Evolutionary conservation across 306 rosid genomes (phyloP).

Genomic region (Ammopiptanthus mongolicus): DNA sequence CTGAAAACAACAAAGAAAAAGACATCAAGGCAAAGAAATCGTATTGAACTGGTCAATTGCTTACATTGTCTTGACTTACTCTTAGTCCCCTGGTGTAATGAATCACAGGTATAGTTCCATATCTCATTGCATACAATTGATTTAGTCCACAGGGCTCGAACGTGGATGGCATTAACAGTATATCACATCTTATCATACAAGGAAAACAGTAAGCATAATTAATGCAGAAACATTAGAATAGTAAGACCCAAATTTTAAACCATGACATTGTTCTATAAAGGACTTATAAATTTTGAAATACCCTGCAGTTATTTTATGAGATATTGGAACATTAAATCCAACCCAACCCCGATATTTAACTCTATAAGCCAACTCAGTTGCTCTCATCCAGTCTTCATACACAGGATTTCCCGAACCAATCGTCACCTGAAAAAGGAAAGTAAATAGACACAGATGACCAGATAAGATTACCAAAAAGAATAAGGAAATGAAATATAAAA

Average conservation of each 20-base stretch:
- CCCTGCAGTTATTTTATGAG: conserved; percentile 90
- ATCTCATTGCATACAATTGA: conserved; percentile 90
- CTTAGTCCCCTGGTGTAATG: too few species aligned
- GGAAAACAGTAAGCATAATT: not conserved
- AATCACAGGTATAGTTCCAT: conserved; percentile 87
- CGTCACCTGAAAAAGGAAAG: conserved; percentile 59
- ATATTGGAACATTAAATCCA: conserved; percentile 80
- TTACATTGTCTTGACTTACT: too few species aligned
- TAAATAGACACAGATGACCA: conserved; percentile 14
- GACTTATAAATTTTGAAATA: conserved; percentile 42
- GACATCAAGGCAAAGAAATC: too few species aligned
- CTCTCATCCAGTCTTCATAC: conserved; percentile 88
- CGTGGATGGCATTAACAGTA: conserved; percentile 78
- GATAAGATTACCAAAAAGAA: not conserved
- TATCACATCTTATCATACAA: conserved; percentile 64
- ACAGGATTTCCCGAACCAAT: conserved; percentile 68
- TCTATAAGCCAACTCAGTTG: conserved; percentile 51
- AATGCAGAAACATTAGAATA: too few species aligned
- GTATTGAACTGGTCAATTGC: too few species aligned
- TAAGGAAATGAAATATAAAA: conserved; percentile 6
- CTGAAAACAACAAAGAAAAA: too few species aligned
- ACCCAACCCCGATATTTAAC: conserved; percentile 90
- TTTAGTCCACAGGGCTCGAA: conserved; percentile 93
- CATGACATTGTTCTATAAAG: conserved; percentile 41
- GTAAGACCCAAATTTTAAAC: too few species aligned